Evolutionary conservation across 2,329 filamentous ascomycete genomes (phyloP).

Genomic region (Neodidymelliopsis sp.): DNA sequence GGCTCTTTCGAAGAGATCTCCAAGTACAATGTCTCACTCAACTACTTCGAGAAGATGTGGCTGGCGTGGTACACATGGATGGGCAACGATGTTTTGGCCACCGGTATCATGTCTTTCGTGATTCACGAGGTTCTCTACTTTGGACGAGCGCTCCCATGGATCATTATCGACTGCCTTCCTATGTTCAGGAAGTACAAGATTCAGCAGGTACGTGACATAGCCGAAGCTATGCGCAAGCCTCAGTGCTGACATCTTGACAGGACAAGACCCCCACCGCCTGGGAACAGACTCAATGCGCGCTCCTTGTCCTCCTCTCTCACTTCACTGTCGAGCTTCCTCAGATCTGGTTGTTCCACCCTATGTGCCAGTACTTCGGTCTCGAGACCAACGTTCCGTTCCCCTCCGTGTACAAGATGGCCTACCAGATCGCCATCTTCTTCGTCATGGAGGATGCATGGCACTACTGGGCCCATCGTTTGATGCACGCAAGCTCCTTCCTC

Average conservation of each 20-base stretch:
- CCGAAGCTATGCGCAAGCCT: not conserved
- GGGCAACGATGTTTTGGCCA: slow-evolving; percentile 96
- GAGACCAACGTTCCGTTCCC: slow-evolving; percentile 91
- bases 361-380: slow-evolving; percentile 92
- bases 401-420: slow-evolving; percentile 80
- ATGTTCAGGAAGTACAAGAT: slow-evolving; percentile 95
- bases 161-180: slow-evolving; percentile 87
- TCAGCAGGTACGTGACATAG: slow-evolving; percentile 70
- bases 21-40: slow-evolving; percentile 83
- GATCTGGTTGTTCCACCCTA: slow-evolving; percentile 98
- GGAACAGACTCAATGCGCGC: slow-evolving; percentile 95
- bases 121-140: slow-evolving; percentile 98
- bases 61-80: slow-evolving; percentile 97
- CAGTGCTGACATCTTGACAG: slow-evolving; percentile 45
- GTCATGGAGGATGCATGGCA: slow-evolving; percentile 97
- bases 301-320: slow-evolving; percentile 90
- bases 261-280: slow-evolving; percentile 88
- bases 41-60: slow-evolving; percentile 88
- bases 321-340: slow-evolving; percentile 98
- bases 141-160: slow-evolving; percentile 87
- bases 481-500: slow-evolving; percentile 87
- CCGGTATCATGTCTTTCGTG: slow-evolving; percentile 94
- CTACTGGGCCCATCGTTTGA: slow-evolving; percentile 91
- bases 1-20: slow-evolving; percentile 70
- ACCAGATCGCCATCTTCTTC: slow-evolving; percentile 94